Conservation (phyloP, 176 grass and related monocot species). For the Avena insularis region DNA sequence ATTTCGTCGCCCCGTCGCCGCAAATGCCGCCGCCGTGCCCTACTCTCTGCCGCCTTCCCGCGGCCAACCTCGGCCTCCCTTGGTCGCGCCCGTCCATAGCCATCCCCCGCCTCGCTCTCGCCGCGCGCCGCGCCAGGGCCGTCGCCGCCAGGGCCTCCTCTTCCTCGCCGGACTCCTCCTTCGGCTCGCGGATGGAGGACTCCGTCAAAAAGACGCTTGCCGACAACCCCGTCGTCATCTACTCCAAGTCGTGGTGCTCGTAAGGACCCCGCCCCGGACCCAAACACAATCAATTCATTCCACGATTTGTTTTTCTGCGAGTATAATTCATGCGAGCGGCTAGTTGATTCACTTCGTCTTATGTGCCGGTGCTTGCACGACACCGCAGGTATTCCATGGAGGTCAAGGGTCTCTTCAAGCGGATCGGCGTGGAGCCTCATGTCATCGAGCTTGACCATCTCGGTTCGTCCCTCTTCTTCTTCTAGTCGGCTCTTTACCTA, state of each 20-base stretch:
- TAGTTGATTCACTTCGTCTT: not conserved
- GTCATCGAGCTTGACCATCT: conserved; percentile 92
- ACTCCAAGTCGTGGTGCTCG: conserved; percentile 98
- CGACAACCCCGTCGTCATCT: conserved; percentile 82
- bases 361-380: not conserved
- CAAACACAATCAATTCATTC: not conserved
- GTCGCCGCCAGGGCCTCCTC: conserved; percentile 50
- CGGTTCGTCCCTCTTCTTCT: conserved; percentile 41
- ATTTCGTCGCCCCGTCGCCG: conserved; percentile 9
- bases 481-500: not conserved
- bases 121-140: conserved; percentile 38
- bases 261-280: conserved; percentile 43
- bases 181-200: conserved; percentile 90
- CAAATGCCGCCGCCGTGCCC: conserved; percentile 36
- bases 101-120: conserved; percentile 28
- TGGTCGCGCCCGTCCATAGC: not conserved
- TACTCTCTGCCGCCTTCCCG: conserved; percentile 40
- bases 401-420: conserved; percentile 91
- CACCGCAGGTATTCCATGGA: conserved; percentile 78
- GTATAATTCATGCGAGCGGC: not conserved
- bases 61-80: conserved; percentile 15
- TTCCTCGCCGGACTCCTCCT: conserved; percentile 65
- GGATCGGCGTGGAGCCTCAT: conserved; percentile 66
- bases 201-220: conserved; percentile 70
- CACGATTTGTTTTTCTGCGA: conserved; percentile 1